Base-by-base conservation (phyloP, 78 protist species). In the Trichosphaerium sp. region DNA sequence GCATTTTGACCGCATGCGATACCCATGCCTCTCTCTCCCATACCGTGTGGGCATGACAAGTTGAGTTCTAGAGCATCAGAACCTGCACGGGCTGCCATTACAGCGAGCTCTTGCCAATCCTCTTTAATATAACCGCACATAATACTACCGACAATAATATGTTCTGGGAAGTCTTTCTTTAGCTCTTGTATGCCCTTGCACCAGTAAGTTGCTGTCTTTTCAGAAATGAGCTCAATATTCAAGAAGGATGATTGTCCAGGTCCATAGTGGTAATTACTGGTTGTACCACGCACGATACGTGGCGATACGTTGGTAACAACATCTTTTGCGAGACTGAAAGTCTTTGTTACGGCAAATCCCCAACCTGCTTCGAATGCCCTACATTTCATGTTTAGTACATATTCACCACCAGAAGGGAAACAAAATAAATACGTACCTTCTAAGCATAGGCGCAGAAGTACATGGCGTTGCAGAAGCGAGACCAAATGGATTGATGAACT, bases 331-430 rank as follows among this genome's bases (percentile, higher is more conserved):
- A 88, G 74, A 21, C 74, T 40, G 76, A 83, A 88, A 6, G 99
- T 96, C 75, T 96, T 96, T 38, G 95, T 90, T 51, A 96, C 94
- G 14, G 93, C 96, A 56, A 86, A 93, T n/a, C 97, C 97, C 93
- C 94, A 96, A 26, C 99, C 98, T 29, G 84, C 96, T 40, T 93
- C 92, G 66, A 92, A 96, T 28, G 94, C 83, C 11, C 96, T 44
- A 18, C 51, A 18, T 44, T 44, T 18, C 18, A 44, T 44, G 51
- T 18, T 21, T 44, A 18, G 18, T 18, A 18, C 18, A 18, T 21
- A 21, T 47, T 21, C 21, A n/a, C n/a, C n/a, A n/a, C 28, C 18
- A 44, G 18, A 18, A 44, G 28, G 51, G 18, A 18, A 44, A 21
- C 51, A 18, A 21, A 21, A 18, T 44, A 44, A 18, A 44, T 44